Evolutionary conservation across 192 early-diverging fungal species (phyloP).

Genomic region (Umbelopsis isabellina): DNA sequence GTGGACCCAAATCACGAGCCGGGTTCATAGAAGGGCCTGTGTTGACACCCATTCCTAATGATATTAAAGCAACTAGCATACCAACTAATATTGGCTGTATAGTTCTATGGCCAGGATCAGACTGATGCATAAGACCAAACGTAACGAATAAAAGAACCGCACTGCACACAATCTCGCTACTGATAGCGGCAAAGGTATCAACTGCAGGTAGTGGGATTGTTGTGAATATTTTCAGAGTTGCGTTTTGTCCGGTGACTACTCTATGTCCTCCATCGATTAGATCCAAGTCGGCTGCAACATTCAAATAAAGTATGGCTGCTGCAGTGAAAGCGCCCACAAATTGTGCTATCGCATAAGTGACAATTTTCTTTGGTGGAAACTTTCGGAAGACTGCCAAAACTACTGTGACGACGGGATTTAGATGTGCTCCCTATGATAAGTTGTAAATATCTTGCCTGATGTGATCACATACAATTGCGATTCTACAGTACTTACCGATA

Average conservation of each 20-base stretch:
- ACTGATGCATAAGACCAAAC: slow-evolving; percentile 39
- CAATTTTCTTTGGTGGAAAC: slow-evolving; percentile 44
- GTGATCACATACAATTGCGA: background rate
- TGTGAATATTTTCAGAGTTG: slow-evolving; percentile 67
- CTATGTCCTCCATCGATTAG: slow-evolving; percentile 50
- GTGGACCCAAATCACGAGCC: slow-evolving; percentile 80
- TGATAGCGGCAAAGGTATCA: slow-evolving; percentile 54
- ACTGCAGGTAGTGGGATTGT: slow-evolving; percentile 62
- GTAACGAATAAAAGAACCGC: slow-evolving; percentile 67
- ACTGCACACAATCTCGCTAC: slow-evolving; percentile 71
- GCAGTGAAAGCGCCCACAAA: slow-evolving; percentile 71
- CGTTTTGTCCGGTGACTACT: slow-evolving; percentile 42
- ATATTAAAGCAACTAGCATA: slow-evolving; percentile 18
- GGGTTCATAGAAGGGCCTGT: slow-evolving; percentile 61
- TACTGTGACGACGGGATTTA: slow-evolving; percentile 80
- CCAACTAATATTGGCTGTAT: background rate
- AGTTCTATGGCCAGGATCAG: background rate
- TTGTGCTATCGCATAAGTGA: slow-evolving; percentile 65
- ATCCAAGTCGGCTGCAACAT: slow-evolving; percentile 62
- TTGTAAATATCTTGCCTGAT: too few relatives aligned
- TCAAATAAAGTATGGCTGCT: slow-evolving; percentile 66
- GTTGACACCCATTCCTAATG: slow-evolving; percentile 25
- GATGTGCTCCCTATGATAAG: slow-evolving; percentile 62
- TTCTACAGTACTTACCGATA: slow-evolving; percentile 54
- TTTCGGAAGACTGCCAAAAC: slow-evolving; percentile 66